Evolutionary conservation across 805 yeast species (phyloP).

Genomic region (Zygotorulaspora florentina): DNA sequence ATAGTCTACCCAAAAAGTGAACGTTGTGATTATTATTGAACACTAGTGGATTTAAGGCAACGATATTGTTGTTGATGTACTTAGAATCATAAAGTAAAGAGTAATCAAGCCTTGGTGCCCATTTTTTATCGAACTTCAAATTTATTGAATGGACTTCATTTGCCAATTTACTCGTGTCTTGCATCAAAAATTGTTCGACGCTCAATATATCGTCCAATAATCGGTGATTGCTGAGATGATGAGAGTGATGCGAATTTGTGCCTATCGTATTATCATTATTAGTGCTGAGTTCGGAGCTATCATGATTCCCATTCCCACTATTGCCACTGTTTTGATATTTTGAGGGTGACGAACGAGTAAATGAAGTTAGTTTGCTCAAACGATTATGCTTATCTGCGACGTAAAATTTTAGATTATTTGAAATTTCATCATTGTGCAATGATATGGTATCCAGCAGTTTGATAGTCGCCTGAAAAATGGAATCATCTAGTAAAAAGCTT

Average conservation of each 20-base stretch:
- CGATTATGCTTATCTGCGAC: slow-evolving; percentile 49
- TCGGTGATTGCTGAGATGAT: not conserved
- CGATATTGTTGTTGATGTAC: slow-evolving; percentile 29
- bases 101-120: slow-evolving; percentile 81
- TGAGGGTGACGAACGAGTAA: slow-evolving; percentile 13
- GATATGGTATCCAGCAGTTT: slow-evolving; percentile 46
- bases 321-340: not conserved
- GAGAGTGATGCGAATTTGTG: not conserved
- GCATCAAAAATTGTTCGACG: slow-evolving; percentile 49
- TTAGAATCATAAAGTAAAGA: slow-evolving; percentile 60
- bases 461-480: slow-evolving; percentile 54
- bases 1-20: slow-evolving; percentile 72
- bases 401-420: slow-evolving; percentile 49
- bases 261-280: no score
- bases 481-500: slow-evolving; percentile 65
- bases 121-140: slow-evolving; percentile 54
- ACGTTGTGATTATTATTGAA: slow-evolving; percentile 62
- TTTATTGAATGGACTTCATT: slow-evolving; percentile 64
- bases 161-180: slow-evolving; percentile 54
- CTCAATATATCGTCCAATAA: slow-evolving; percentile 28
- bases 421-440: slow-evolving; percentile 47
- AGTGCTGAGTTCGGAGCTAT: no score
- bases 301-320: not conserved
- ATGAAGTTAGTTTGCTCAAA: slow-evolving; percentile 38
- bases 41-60: slow-evolving; percentile 65